Base-by-base conservation (phyloP, 2,329 filamentous ascomycete species). In the Byssochlamys sp. region DNA sequence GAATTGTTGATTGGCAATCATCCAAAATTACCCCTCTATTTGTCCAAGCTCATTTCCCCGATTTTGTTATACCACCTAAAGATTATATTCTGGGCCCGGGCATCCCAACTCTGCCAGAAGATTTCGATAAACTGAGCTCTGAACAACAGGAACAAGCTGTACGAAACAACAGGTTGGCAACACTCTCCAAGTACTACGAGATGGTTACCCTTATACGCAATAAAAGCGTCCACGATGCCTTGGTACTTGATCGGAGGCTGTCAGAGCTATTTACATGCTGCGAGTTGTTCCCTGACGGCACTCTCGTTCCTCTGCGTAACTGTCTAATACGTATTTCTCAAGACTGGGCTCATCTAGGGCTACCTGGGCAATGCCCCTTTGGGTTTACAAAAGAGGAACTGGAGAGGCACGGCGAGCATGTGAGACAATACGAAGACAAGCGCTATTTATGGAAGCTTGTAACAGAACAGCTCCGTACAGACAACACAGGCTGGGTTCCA, bases 1-100 rank as follows among this genome's bases (percentile, higher is more conserved):
- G 63, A 12, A 61, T 67, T 14, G 67, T 69, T 31, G 64, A 68
- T 51, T 69, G 64, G 66, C 62, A 67, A 29, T 67, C 63, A 39
- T 14, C 61, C 28, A 57, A 59, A 14, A 25, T 61, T 25, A 53
- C 55, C 19, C 68, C 68, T 49, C 26, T 65, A 27, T 65, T 69
- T 31, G 39, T 65, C 29, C 66, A 68, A 27, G 57, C 61, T 48
- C 60, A 24, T 9, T 66, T 67, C 24, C 62, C 64, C 0, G 58
- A 61, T 1, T 68, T 68, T 27, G 56, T 66, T 2, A 52, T 33
- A 24, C 60, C 60, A 27, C 62, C 64, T 2, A 62, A 63, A 11
- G 29, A 55, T 14, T 67, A 66, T 58, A 61, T 9, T 6, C 24
- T 51, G 0, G 65, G 65, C 6, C 24, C 49, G n/a, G 56, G 58